Evolutionary conservation across 257 asterid genomes (phyloP).

Genomic region (Cordia subcordata): DNA sequence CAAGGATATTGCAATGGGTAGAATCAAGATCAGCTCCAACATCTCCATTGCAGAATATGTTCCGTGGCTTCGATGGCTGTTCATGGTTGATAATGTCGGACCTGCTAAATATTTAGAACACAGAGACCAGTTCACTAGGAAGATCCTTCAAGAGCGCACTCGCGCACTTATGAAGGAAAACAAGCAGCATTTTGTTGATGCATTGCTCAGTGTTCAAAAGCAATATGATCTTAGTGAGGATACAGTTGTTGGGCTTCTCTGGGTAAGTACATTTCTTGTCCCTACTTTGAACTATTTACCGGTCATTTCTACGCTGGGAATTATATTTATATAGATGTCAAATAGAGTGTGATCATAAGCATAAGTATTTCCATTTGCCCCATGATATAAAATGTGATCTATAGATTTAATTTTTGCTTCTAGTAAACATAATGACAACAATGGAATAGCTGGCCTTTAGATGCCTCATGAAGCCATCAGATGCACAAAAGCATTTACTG

Average conservation of each 20-base stretch:
- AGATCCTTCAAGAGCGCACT: conserved; percentile 8
- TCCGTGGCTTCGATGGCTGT: conserved; percentile 1
- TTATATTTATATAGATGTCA: too few relatives aligned
- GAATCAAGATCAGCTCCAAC: conserved; percentile 1
- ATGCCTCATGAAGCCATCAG: too few relatives aligned
- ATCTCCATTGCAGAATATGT: conserved; percentile 6
- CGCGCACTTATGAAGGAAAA: background rate
- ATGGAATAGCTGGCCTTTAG: too few relatives aligned
- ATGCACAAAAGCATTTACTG: too few relatives aligned
- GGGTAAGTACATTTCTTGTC: background rate
- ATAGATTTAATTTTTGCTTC: too few relatives aligned
- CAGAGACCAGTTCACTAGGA: background rate
- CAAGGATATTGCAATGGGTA: background rate
- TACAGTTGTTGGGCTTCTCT: conserved; percentile 5
- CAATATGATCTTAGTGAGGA: conserved; percentile 7
- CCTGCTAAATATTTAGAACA: conserved; percentile 2
- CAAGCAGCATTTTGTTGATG: conserved; percentile 8
- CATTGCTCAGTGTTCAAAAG: conserved; percentile 1
- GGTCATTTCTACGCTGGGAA: too few relatives aligned
- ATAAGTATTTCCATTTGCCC: too few relatives aligned
- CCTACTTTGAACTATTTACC: background rate
- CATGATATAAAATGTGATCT: too few relatives aligned
- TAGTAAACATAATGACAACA: too few relatives aligned
- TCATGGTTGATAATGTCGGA: conserved; percentile 3
- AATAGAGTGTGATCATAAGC: too few relatives aligned